Percentiles rank a stretch among this genome's conserved stretches.
Conservation (phyloP, 768 basidiomycete species). For the Lactifluus piperatus region DNA sequence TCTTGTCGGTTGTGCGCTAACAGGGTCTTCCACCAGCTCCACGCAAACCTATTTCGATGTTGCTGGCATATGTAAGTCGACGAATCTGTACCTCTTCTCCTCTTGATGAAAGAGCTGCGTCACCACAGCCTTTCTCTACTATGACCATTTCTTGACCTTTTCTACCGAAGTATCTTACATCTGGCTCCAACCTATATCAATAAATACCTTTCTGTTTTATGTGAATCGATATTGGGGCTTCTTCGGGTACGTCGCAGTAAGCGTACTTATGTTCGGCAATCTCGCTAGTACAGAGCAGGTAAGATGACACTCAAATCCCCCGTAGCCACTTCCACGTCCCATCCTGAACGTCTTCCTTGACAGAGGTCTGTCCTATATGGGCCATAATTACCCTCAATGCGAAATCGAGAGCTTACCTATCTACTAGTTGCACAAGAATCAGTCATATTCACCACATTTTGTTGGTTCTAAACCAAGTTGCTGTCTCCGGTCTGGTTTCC, state of each 20-base stretch:
- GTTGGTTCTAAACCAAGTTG: slow-evolving; percentile 36
- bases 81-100: not conserved
- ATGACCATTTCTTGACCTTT: slow-evolving; percentile 28
- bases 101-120: not conserved
- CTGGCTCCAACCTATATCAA: slow-evolving; percentile 35
- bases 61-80: not conserved
- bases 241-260: slow-evolving; percentile 27
- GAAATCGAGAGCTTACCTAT: not conserved
- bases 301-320: not conserved
- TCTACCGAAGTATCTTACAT: slow-evolving; percentile 35
- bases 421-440: slow-evolving; percentile 34
- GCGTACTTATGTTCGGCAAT: slow-evolving; percentile 16
- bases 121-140: slow-evolving; percentile 24
- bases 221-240: slow-evolving; percentile 42
- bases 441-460: slow-evolving; percentile 34
- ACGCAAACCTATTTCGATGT: not conserved
- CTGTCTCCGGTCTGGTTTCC: slow-evolving; percentile 36
- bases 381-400: not conserved
- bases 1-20: not conserved
- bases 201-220: slow-evolving; percentile 38
- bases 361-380: slow-evolving; percentile 18
- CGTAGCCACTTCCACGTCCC: not conserved
- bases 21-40: not conserved
- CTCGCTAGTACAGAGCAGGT: slow-evolving; percentile 16
- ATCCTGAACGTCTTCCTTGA: not conserved